Evolutionary conservation across 306 rosid genomes (phyloP).

Genomic region (Crotalaria pallida): DNA sequence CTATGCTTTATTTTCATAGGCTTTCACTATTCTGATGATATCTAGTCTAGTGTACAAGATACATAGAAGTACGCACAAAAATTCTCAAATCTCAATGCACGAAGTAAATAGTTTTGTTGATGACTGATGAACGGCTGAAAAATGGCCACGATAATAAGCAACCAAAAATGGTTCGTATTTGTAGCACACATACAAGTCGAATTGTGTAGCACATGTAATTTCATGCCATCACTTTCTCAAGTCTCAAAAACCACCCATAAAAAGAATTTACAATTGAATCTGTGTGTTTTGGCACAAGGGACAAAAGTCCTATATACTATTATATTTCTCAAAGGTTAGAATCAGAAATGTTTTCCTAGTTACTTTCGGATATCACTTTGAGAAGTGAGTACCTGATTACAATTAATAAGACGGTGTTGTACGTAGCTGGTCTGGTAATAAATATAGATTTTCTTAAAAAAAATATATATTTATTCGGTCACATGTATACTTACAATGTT

Average conservation of each 20-base stretch:
- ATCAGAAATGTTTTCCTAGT: not conserved
- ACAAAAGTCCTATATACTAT: not conserved
- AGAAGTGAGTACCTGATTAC: no score
- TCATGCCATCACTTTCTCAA: not conserved
- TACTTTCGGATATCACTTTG: not conserved
- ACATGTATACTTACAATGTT: no score
- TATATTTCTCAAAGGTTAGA: not conserved
- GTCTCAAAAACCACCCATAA: constrained; percentile 1
- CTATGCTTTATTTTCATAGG: not conserved
- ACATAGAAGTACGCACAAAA: not conserved
- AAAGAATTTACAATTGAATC: not conserved
- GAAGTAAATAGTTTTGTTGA: not conserved
- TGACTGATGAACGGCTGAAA: not conserved
- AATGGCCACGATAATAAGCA: not conserved
- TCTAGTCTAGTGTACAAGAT: not conserved
- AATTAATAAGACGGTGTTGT: no score
- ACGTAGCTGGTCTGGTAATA: no score
- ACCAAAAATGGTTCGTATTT: not conserved
- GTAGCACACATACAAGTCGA: not conserved
- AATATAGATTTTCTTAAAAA: no score
- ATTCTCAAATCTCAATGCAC: not conserved
- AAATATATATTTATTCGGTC: no score
- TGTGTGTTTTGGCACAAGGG: constrained; percentile 11
- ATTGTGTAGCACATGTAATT: not conserved
- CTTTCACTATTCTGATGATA: not conserved